Conservation (phyloP, 495 filamentous ascomycete species). For the Neurospora sp. region DNA sequence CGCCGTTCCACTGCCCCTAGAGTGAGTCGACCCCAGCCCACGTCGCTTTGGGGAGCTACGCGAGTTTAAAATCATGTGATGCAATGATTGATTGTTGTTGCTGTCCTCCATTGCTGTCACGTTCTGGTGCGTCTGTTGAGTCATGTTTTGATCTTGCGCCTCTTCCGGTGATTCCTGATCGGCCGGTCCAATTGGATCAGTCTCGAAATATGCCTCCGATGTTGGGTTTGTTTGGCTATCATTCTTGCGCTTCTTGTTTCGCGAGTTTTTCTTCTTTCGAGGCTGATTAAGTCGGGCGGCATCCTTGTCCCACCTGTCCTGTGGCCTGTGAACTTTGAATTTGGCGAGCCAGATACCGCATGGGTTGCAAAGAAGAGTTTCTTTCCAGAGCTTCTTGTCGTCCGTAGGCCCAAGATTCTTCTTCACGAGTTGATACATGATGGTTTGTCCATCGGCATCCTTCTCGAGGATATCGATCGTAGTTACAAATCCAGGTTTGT, state of each 20-base stretch:
- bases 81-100: conserved; percentile 13
- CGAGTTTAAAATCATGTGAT: conserved; percentile 20
- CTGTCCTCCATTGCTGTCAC: conserved; percentile 21
- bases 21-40: conserved; percentile 31
- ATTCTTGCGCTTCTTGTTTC: conserved; percentile 37
- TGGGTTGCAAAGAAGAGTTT: conserved; percentile 81
- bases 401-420: conserved; percentile 53
- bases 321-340: conserved; percentile 72
- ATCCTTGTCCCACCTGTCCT: conserved; percentile 70
- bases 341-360: conserved; percentile 93
- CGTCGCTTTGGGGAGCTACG: conserved; percentile 24
- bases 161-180: conserved; percentile 21
- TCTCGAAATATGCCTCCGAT: conserved; percentile 41
- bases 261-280: conserved; percentile 33
- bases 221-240: conserved; percentile 30
- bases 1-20: conserved; percentile 46
- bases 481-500: conserved; percentile 53
- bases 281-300: conserved; percentile 38
- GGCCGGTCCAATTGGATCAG: conserved; percentile 33
- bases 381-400: conserved; percentile 52
- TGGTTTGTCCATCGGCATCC: conserved; percentile 48
- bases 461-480: conserved; percentile 54
- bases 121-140: conserved; percentile 17
- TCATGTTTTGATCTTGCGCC: conserved; percentile 19
- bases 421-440: conserved; percentile 62